Evolutionary conservation across 2,329 filamentous ascomycete species (phyloP).

Genomic region (Scedosporium aurantiacum): DNA sequence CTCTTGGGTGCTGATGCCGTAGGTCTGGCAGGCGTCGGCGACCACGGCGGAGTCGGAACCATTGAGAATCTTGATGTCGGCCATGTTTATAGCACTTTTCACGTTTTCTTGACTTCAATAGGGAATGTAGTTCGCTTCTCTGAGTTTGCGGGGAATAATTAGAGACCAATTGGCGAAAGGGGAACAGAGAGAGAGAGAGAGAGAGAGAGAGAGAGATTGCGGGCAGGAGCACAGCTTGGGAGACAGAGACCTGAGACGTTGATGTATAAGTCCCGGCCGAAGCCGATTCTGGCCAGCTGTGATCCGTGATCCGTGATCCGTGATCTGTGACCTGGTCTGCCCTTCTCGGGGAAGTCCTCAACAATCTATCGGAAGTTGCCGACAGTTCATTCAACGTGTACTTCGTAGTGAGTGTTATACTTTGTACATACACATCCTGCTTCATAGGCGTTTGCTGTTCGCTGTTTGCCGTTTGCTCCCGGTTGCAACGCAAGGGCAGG

Average conservation of each 20-base stretch:
- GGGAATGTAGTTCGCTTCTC: not conserved
- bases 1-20: slow-evolving; percentile 49
- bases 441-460: no score
- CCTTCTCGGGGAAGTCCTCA: not conserved
- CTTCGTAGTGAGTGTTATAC: no score
- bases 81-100: not conserved
- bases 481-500: no score
- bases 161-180: no score
- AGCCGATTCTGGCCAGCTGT: slow-evolving; percentile 1
- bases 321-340: not conserved
- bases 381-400: no score
- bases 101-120: not conserved
- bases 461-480: no score
- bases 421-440: no score
- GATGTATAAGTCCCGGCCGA: slow-evolving; percentile 2
- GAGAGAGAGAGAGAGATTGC: not conserved
- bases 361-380: not conserved
- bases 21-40: slow-evolving; percentile 15
- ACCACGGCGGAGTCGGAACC: slow-evolving; percentile 17
- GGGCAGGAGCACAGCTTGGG: not conserved
- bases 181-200: not conserved
- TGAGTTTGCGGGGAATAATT: not conserved
- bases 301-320: not conserved
- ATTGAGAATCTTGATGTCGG: slow-evolving; percentile 10
- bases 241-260: not conserved